A percentile compares a stretch with the other conserved stretches of the same genome.
phyloP scores from a whole-genome alignment of 192 early-diverging fungal species.

The Backusella mclennaniae region DNA sequence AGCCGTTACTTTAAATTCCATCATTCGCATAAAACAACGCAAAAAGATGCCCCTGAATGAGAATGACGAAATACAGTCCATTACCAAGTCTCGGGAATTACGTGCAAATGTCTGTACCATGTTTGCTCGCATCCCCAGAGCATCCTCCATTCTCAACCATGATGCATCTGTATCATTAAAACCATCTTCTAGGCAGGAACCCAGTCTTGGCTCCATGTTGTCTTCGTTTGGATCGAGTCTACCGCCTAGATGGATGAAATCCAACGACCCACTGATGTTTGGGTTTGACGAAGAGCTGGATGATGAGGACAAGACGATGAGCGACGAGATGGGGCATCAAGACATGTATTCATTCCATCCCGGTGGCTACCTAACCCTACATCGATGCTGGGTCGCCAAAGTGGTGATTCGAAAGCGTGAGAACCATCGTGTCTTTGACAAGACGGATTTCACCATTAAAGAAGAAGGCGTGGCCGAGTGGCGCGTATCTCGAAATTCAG shows the following conservation, averaged over 20 bases:
- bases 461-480: slow-evolving; percentile 59
- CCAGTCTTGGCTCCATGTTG: slow-evolving; percentile 22
- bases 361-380: slow-evolving; percentile 50
- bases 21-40: slow-evolving; percentile 39
- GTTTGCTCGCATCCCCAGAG: slow-evolving; percentile 19
- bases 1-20: slow-evolving; percentile 9
- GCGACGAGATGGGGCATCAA: slow-evolving; percentile 41
- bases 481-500: slow-evolving; percentile 39
- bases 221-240: slow-evolving; percentile 18
- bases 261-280: slow-evolving; percentile 30
- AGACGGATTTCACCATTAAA: slow-evolving; percentile 44
- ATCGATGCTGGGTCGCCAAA: slow-evolving; percentile 50
- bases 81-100: not conserved
- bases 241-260: slow-evolving; percentile 12
- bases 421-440: slow-evolving; percentile 43
- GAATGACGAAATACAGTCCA: not conserved
- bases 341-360: slow-evolving; percentile 57
- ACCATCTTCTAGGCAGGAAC: not conserved
- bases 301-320: slow-evolving; percentile 32
- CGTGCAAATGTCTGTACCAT: slow-evolving; percentile 24
- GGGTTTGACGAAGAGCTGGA: slow-evolving; percentile 32
- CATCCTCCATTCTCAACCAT: not conserved
- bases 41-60: slow-evolving; percentile 20
- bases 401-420: slow-evolving; percentile 38
- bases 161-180: not conserved